Evolutionary conservation across 345 rosid species (phyloP).

Genomic region (Gossypium anomalum): DNA sequence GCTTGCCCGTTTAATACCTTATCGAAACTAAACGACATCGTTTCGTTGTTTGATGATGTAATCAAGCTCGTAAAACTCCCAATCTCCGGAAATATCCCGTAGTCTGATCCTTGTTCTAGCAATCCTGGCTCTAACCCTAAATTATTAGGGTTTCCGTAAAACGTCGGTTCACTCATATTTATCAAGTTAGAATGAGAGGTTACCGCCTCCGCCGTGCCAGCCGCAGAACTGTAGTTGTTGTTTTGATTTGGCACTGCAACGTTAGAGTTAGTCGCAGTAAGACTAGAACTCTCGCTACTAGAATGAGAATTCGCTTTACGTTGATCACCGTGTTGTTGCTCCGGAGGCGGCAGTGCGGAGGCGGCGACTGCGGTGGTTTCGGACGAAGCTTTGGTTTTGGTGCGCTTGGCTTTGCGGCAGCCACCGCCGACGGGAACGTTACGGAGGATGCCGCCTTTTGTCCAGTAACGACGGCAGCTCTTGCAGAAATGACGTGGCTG

Average conservation of each 20-base stretch:
- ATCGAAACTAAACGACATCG: conserved; percentile 45
- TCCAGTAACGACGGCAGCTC: conserved; percentile 96
- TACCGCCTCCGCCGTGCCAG: conserved; percentile 30
- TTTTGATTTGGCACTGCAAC: conserved; percentile 17
- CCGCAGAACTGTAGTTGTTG: neutral
- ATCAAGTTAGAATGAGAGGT: conserved; percentile 37
- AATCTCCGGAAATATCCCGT: conserved; percentile 64
- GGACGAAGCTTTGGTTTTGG: conserved; percentile 40
- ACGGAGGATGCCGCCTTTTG: conserved; percentile 95
- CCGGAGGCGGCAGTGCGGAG: conserved; percentile 2
- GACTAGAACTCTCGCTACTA: conserved; percentile 83
- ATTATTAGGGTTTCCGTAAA: conserved; percentile 15
- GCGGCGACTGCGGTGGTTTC: conserved; percentile 11
- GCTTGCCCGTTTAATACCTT: conserved; percentile 19
- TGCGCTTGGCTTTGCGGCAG: conserved; percentile 68
- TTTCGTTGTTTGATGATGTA: conserved; percentile 39
- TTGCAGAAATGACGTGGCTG: conserved; percentile 99
- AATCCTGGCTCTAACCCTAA: conserved; percentile 45
- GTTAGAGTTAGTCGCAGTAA: conserved; percentile 52
- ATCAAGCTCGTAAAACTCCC: conserved; percentile 55
- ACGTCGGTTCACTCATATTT: conserved; percentile 23
- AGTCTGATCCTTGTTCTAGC: conserved; percentile 52
- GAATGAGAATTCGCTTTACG: conserved; percentile 45
- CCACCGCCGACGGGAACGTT: conserved; percentile 96
- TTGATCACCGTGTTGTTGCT: conserved; percentile 20